Evolutionary conservation across 2,329 filamentous ascomycete genomes (phyloP).

Genomic region (Pestalotiopsis sp.): DNA sequence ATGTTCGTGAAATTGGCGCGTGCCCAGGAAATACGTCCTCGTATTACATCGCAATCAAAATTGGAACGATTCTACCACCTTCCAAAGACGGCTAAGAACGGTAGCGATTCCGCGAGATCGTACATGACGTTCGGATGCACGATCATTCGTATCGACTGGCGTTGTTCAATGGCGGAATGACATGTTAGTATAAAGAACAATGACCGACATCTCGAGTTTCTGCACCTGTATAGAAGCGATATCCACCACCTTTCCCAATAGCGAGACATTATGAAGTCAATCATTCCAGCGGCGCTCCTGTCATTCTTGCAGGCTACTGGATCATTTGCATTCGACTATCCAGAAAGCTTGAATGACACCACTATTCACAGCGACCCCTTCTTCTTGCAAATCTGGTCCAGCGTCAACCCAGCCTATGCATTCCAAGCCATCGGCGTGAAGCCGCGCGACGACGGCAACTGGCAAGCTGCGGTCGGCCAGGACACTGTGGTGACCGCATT

Average conservation of each 20-base stretch:
- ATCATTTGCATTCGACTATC: not conserved
- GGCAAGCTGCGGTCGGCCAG: not conserved
- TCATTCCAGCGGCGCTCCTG: not conserved
- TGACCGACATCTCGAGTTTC: too few species aligned
- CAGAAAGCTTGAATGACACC: not conserved
- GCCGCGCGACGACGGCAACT: not conserved
- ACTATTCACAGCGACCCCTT: not conserved
- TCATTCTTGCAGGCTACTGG: not conserved
- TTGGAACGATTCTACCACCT: not conserved
- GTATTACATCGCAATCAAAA: not conserved
- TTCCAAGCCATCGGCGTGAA: not conserved
- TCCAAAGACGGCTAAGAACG: not conserved
- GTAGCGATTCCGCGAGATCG: not conserved
- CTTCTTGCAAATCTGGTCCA: not conserved
- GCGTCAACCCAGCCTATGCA: not conserved
- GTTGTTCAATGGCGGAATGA: too few species aligned
- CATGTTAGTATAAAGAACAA: too few species aligned
- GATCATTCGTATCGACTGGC: too few species aligned
- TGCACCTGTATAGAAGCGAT: too few species aligned
- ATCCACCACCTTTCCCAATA: not conserved
- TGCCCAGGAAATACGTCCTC: not conserved
- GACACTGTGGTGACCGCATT: not conserved
- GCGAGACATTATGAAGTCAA: not conserved
- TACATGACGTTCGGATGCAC: too few species aligned
- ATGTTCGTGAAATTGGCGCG: too few species aligned